Evolutionary conservation across 352 stramenopile genomes (phyloP).

Genomic region (Paralagenidium karlingii): DNA sequence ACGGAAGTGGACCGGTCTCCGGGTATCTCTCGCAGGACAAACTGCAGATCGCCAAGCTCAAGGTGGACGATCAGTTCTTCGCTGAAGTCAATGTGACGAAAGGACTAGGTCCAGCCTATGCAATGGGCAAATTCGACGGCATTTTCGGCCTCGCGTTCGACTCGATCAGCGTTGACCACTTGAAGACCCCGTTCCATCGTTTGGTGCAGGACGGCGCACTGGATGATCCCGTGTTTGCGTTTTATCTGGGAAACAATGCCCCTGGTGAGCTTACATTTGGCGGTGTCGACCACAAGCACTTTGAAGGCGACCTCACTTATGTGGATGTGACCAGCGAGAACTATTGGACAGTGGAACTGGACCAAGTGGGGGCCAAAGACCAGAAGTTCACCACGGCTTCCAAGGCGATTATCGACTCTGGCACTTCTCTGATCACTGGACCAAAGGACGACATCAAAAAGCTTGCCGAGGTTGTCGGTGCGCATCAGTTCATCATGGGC

Average conservation of each 20-base stretch:
- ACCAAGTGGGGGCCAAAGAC: constrained; percentile 39
- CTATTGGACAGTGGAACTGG: constrained; percentile 70
- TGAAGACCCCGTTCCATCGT: constrained; percentile 91
- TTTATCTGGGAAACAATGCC: constrained; percentile 89
- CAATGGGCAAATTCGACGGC: constrained; percentile 95
- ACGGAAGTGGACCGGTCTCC: constrained; percentile 87
- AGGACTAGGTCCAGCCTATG: constrained; percentile 90
- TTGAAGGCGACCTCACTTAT: constrained; percentile 89
- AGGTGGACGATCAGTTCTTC: constrained; percentile 83
- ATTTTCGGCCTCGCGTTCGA: constrained; percentile 96
- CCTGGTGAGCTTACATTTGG: constrained; percentile 69
- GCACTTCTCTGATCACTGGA: constrained; percentile 91
- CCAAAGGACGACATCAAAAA: constrained; percentile 82
- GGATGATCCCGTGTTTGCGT: constrained; percentile 90
- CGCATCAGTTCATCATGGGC: constrained; percentile 86
- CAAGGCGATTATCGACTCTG: constrained; percentile 92
- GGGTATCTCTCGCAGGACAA: constrained; percentile 87
- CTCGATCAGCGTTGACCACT: constrained; percentile 84
- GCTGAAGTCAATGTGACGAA: constrained; percentile 94
- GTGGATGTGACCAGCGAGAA: constrained; percentile 62
- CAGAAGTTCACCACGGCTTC: constrained; percentile 36
- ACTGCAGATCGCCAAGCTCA: constrained; percentile 48
- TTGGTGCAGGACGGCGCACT: constrained; percentile 83
- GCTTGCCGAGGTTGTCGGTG: constrained; percentile 77
- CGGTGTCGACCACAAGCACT: constrained; percentile 83